phyloP scores from a whole-genome alignment of 371 early-diverging fungal species.

The Apophysomyces sp. region DNA sequence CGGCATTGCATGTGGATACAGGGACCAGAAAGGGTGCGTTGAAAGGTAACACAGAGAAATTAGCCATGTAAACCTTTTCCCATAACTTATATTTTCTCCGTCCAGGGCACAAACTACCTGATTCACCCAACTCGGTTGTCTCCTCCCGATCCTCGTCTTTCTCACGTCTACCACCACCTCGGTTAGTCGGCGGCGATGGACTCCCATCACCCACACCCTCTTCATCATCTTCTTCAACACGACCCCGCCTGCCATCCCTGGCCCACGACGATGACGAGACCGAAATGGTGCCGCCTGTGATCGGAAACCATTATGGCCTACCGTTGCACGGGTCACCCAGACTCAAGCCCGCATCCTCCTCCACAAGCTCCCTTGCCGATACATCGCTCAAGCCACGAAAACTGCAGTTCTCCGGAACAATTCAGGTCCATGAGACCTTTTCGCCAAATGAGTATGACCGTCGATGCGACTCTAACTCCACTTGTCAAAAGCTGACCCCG shows the following conservation, averaged over 20 bases:
- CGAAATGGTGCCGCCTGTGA: slow-evolving; percentile 14
- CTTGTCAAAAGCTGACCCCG: slow-evolving; percentile 64
- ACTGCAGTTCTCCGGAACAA: slow-evolving; percentile 56
- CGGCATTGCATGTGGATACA: slow-evolving; percentile 33
- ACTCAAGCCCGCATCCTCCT: slow-evolving; percentile 37
- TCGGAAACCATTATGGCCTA: slow-evolving; percentile 42
- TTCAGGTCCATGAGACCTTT: slow-evolving; percentile 69
- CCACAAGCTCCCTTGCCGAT: slow-evolving; percentile 27
- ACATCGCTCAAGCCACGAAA: neutral
- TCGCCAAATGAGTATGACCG: slow-evolving; percentile 71
- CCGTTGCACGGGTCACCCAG: slow-evolving; percentile 48
- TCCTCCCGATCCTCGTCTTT: slow-evolving; percentile 29
- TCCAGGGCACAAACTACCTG: slow-evolving; percentile 16
- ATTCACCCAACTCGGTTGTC: slow-evolving; percentile 37
- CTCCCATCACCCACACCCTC: slow-evolving; percentile 45
- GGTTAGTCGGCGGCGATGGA: slow-evolving; percentile 5
- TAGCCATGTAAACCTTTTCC: neutral
- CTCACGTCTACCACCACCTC: slow-evolving; percentile 24
- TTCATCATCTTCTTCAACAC: slow-evolving; percentile 8
- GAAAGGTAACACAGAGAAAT: slow-evolving; percentile 26
- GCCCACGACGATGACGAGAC: slow-evolving; percentile 9
- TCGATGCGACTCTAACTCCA: slow-evolving; percentile 60
- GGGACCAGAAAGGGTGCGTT: slow-evolving; percentile 21
- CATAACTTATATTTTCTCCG: neutral
- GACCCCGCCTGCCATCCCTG: neutral